Percentiles rank a stretch among this genome's conserved stretches.
Conservation (phyloP, 129 eudicot genomes). For the Arctium lappa region DNA sequence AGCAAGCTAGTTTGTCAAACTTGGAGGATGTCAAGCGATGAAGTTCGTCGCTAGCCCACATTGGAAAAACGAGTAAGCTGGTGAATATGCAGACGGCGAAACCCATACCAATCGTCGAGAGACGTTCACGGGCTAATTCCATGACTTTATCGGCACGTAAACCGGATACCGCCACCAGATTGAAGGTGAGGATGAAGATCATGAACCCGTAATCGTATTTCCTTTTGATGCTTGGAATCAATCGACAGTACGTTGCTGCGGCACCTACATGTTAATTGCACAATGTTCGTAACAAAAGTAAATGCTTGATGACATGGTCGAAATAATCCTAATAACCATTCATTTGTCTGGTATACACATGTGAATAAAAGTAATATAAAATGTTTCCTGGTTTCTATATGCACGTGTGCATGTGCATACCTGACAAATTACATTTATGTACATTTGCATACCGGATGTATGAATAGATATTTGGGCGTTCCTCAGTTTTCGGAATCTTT, state of each 20-base stretch:
- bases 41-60: constrained; percentile 89
- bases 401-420: too few species aligned
- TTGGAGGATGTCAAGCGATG: constrained; percentile 54
- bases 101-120: constrained; percentile 79
- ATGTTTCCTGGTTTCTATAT: too few species aligned
- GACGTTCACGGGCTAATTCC: constrained; percentile 56
- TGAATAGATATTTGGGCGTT: too few species aligned
- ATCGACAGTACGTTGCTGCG: constrained; percentile 65
- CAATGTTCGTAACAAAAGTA: not conserved
- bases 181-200: constrained; percentile 80
- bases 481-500: too few species aligned
- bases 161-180: constrained; percentile 73
- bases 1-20: constrained; percentile 55
- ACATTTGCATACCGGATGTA: too few species aligned
- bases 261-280: constrained; percentile 43
- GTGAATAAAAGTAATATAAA: too few species aligned
- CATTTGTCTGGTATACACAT: not conserved
- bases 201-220: constrained; percentile 72
- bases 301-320: not conserved
- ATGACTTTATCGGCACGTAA: constrained; percentile 58
- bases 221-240: constrained; percentile 61
- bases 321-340: not conserved
- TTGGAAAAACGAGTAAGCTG: constrained; percentile 67
- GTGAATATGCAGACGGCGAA: constrained; percentile 65
- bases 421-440: too few species aligned